Conservation (phyloP, 768 basidiomycete genomes). For the Lepiota brunneoincarnata region DNA sequence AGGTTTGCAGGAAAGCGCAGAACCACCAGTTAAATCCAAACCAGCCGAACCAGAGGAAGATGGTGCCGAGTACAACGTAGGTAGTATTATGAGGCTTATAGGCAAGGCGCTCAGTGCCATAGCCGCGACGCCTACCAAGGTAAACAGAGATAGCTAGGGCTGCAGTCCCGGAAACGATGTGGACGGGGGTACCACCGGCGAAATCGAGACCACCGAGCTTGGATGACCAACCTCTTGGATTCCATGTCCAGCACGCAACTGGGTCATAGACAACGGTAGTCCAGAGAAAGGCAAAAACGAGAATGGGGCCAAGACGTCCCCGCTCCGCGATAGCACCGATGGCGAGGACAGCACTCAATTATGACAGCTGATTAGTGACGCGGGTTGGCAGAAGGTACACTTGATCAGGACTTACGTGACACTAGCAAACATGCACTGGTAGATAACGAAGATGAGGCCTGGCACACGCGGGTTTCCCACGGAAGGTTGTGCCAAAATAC, state of each 20-base stretch:
- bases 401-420: conserved; percentile 62
- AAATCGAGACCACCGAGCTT: conserved; percentile 85
- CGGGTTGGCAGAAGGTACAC: neutral
- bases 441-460: conserved; percentile 74
- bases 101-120: conserved; percentile 84
- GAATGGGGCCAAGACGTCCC: conserved; percentile 76
- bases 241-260: conserved; percentile 97
- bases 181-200: conserved; percentile 95
- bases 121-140: conserved; percentile 88
- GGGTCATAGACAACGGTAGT: conserved; percentile 88
- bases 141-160: conserved; percentile 89
- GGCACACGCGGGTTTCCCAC: conserved; percentile 72
- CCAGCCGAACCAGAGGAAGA: conserved; percentile 95
- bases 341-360: conserved; percentile 74
- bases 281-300: conserved; percentile 93
- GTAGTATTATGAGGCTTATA: conserved; percentile 95
- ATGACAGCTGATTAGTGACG: conserved; percentile 20
- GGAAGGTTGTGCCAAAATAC: conserved; percentile 74
- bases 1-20: conserved; percentile 86
- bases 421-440: conserved; percentile 89
- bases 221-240: conserved; percentile 72
- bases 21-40: conserved; percentile 95
- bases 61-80: conserved; percentile 91
- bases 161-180: conserved; percentile 91
- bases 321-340: conserved; percentile 93